Evolutionary conservation across 139 green algal species (phyloP).

Genomic region (Pedinophyceae sp.): DNA sequence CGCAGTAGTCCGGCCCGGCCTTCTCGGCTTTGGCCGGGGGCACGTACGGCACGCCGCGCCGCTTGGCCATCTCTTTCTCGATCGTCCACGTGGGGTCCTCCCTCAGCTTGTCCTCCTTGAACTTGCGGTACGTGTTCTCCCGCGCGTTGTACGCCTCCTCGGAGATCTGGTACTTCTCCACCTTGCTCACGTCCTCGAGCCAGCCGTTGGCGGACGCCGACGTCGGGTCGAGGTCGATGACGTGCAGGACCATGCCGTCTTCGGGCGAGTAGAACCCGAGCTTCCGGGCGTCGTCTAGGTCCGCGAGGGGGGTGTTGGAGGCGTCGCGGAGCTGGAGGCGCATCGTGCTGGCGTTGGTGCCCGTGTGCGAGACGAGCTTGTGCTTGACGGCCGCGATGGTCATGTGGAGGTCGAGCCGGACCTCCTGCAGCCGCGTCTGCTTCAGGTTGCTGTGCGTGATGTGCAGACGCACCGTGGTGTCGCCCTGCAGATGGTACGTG

Average conservation of each 20-base stretch:
- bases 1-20: constrained; percentile 24
- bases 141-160: constrained; percentile 80
- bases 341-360: constrained; percentile 62
- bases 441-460: constrained; percentile 87
- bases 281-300: constrained; percentile 41
- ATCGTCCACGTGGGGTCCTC: constrained; percentile 81
- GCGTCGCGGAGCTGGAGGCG: constrained; percentile 66
- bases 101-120: constrained; percentile 55
- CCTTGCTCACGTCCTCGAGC: constrained; percentile 88
- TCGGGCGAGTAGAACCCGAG: constrained; percentile 90
- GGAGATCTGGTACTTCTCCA: constrained; percentile 94
- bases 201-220: constrained; percentile 71
- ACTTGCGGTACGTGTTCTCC: constrained; percentile 82
- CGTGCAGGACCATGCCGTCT: constrained; percentile 70
- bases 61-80: constrained; percentile 18
- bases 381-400: constrained; percentile 66
- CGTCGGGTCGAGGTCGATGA: constrained; percentile 75
- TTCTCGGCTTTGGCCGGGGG: not conserved
- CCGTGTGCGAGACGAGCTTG: constrained; percentile 75
- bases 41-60: constrained; percentile 7
- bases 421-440: constrained; percentile 67
- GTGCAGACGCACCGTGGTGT: constrained; percentile 70
- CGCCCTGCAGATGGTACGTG: too few relatives aligned
- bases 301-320: constrained; percentile 23
- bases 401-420: constrained; percentile 80